Evolutionary conservation across 73 alveolate species (phyloP), one percentile per base, ranked within the genome.

Genomic region (Stentor coeruleus): DNA sequence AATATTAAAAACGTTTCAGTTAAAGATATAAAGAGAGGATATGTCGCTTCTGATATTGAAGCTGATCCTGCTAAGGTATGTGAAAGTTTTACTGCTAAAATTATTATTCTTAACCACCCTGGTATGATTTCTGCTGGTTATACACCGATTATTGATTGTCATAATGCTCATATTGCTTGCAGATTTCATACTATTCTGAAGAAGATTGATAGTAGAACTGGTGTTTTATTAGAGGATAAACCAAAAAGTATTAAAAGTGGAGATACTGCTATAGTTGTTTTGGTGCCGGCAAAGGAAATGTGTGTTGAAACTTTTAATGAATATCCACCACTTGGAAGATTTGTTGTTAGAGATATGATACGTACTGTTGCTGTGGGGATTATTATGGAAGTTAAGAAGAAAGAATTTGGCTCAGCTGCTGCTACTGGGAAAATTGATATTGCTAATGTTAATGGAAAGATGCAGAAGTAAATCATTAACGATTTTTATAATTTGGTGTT

Each of bases 1-100:
- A 85, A 89, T 83, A 90, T 92, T 41, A 87, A 91, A 89, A 87
- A 89, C 92, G 86, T 94, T 73, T 81, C 98, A 59, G 92, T 89
- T 82, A 89, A 89, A 88, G 97, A 91, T 38, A 59, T 92, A 59
- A 90, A 85, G 84, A 87, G 93, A 77, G 95, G 95, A 57, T 59
- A 37, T 59, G 97, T 90, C 55, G 93, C 91, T 74, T 87, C 92
- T 4, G 92, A 82, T 82, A 57, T 89, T 81, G 83, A 87, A 86
- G 84, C 87, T 84, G 97, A 90, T 83, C 94, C 94, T 74, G 92
- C 95, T 77, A 87, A 81, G 37, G 91, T 81, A 86, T 74, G 85
- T 59, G 57, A 55, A 55, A 55, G 72, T n/a, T 55, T 55, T 55
- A 55, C 76, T 57, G 92, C 93, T 76, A 81, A 85, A 80, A 92